Conservation (phyloP, 345 rosid species). For the Angophora floribunda region DNA sequence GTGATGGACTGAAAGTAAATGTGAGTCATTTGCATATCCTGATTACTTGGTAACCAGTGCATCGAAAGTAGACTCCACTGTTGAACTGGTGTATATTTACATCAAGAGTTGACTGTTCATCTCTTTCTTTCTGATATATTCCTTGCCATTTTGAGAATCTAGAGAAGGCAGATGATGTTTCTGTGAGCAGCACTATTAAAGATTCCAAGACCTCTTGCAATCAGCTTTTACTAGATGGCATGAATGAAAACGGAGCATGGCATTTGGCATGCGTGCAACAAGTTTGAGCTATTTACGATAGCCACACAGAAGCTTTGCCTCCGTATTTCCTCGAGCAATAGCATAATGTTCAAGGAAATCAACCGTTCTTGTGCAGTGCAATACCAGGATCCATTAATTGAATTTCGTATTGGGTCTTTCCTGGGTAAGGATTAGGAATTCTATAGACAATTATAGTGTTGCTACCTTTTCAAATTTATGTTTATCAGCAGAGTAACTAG, state of each 20-base stretch:
- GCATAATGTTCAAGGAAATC: not conserved
- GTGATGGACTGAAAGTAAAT: not conserved
- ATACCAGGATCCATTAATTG: not conserved
- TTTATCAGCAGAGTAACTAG: not conserved
- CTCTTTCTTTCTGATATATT: not conserved
- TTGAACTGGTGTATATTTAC: not conserved
- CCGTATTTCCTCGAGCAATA: not conserved
- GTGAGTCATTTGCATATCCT: not conserved
- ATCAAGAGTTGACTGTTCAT: not conserved
- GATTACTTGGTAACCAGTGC: not conserved
- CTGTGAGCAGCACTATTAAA: not conserved
- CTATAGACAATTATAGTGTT: not conserved
- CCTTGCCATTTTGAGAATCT: not conserved
- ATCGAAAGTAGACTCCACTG: not conserved
- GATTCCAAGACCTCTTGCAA: not conserved
- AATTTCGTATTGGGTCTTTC: not conserved
- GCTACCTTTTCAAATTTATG: not conserved
- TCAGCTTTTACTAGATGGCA: not conserved
- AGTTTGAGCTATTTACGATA: not conserved
- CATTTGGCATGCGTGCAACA: not conserved
- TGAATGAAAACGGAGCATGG: not conserved
- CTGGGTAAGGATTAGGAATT: not conserved
- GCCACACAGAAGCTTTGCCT: not conserved
- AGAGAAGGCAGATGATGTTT: not conserved
- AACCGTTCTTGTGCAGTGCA: not conserved